Base-by-base conservation (phyloP, 495 filamentous ascomycete species). In the Viridothelium virens region DNA sequence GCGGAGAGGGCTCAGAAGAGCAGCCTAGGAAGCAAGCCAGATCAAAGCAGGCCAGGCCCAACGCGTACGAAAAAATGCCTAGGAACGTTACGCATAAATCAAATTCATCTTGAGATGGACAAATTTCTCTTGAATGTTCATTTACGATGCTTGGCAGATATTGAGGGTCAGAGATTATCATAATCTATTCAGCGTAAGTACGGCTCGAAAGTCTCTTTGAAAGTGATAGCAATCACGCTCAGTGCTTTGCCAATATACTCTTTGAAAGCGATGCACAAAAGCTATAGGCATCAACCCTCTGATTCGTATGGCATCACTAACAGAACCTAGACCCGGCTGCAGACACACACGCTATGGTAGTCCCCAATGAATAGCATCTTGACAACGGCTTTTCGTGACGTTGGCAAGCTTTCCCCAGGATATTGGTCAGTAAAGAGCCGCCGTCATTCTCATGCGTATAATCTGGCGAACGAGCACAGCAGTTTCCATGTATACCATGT, bases 51-150 rank as follows among this genome's bases (percentile, higher is more conserved):
- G 84, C 86, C 3, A 93, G 89, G 71, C 91, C 91, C 61, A 98
- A 98, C 79, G 94, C 93, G 0, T 97, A 98, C 76, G 94, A 97
- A 79, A 92, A 89, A 77, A 86, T 91, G 82, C 92, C 93, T 1
- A 90, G 87, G 72, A 67, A 64, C 36, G 61, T 31, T 33, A 38
- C 36, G 33, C 67, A 69, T 47, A 63, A 69, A 36, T 36, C 53
- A 31, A 36, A 59, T 59, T 9, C 53, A 59, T 36, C 53, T 34
- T 59, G 63, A 53, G 31, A 33, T 31, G n/a, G 25, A 25, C 25
- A 25, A 25, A 25, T 25, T 25, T 25, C 25, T 25, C 25, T 25
- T 25, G 1, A 25, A 25, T 25, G 25, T 25, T 25, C 25, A 25
- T 25, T 25, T 25, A 25, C 25, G 25, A 25, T 25, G 25, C 25